Conservation (phyloP, 768 basidiomycete genomes). For the Amanita muscaria region DNA sequence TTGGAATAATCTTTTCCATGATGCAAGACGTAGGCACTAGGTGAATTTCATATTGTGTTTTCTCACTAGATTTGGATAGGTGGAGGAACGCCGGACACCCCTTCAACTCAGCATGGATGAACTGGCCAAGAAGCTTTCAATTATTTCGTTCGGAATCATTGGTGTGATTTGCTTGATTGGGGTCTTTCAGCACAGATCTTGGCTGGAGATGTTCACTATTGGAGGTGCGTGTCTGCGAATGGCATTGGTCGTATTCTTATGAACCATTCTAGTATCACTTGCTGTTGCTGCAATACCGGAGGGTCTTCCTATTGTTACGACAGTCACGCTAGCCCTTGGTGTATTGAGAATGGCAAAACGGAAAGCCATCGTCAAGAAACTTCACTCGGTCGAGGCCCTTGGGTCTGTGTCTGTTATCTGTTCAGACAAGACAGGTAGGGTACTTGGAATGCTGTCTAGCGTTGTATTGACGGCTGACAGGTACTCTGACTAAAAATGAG, state of each 20-base stretch:
- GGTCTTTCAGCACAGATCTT: slow-evolving; percentile 72
- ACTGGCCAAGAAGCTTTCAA: slow-evolving; percentile 83
- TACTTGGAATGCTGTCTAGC: neutral
- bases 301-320: slow-evolving; percentile 93
- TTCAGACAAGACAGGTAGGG: slow-evolving; percentile 87
- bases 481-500: slow-evolving; percentile 92
- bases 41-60: slow-evolving; percentile 25
- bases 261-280: slow-evolving; percentile 62
- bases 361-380: slow-evolving; percentile 94
- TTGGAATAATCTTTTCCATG: slow-evolving; percentile 95
- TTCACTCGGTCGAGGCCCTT: slow-evolving; percentile 90
- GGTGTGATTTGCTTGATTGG: slow-evolving; percentile 91
- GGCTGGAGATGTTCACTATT: slow-evolving; percentile 99
- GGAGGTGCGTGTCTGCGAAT: slow-evolving; percentile 54
- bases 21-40: slow-evolving; percentile 76
- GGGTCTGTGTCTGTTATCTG: slow-evolving; percentile 97
- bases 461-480: slow-evolving; percentile 22
- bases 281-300: slow-evolving; percentile 99
- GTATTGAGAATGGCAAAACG: slow-evolving; percentile 91
- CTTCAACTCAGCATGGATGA: slow-evolving; percentile 95
- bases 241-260: neutral
- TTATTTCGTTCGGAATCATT: slow-evolving; percentile 89
- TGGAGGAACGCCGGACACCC: slow-evolving; percentile 87
- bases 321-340: slow-evolving; percentile 91
- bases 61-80: slow-evolving; percentile 18